Evolutionary conservation across 2,329 filamentous ascomycete species (phyloP), one percentile per base, ranked within the genome.

Genomic region (Dactylellina parvicollis): DNA sequence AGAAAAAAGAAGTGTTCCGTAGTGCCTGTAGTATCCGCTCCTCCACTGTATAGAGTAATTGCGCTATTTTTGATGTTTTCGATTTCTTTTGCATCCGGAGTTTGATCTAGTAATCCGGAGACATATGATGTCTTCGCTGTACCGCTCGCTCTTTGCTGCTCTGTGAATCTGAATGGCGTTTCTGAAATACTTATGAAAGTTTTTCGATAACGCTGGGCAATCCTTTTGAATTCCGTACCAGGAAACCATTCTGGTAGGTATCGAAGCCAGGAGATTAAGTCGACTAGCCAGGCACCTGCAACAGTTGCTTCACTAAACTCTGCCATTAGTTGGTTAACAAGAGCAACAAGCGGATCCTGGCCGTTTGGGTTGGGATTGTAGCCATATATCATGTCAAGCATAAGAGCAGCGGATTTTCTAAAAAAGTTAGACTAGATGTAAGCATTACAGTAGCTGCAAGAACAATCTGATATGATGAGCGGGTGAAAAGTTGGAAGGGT

Each of bases 21-120:
- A 72, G 81, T 79, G 16, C 82, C 78, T 0, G 82, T 81, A 2
- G 81, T 84, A 72, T 84, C 83, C 24, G 78, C 79, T 3, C 83
- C 83, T 0, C 83, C 83, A 60, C 81, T 81, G 18, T 84, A 79
- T 3, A 83, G 80, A 2, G 80, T 74, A 28, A 82, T 78, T 44
- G 85, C 83, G 0, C 83, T 73, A 36, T 82, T 81, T 0, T 79
- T 79, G 78, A 84, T 82, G 0, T 81, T 82, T 0, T 82, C 76
- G 14, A 78, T 80, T 0, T 79, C 77, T 12, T 83, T 80, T 8
- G 73, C 70, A 10, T 81, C 76, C 0, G 84, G 75, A 2, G 84
- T 79, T 3, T 83, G 80, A 0, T 79, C 82, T 0, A 82, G 81
- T 24, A 85, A 84, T 22, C 82, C 84, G 0, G 80, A 76, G 0